These are phyloP conservation scores for Xylaria sp. DNA, from an alignment of 2,329 filamentous ascomycete genomes.

Conservation along the genomic window DNA sequence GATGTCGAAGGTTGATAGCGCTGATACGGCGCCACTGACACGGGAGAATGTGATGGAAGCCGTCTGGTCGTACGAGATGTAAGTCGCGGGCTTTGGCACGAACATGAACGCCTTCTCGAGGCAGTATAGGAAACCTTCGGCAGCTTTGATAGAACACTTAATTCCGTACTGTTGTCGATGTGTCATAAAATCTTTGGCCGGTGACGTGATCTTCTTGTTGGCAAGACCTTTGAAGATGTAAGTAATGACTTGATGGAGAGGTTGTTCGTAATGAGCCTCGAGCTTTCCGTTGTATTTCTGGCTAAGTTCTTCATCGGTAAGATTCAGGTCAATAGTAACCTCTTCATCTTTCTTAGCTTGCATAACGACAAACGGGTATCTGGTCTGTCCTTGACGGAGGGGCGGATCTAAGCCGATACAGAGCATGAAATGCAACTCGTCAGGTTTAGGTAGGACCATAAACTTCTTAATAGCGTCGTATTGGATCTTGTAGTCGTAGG, in stretches of 20 bases:
- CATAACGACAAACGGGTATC: slow-evolving; percentile 99
- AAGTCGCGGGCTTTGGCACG: slow-evolving; percentile 96
- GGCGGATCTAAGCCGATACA: slow-evolving; percentile 95
- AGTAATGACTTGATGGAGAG: slow-evolving; percentile 91
- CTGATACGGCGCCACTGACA: slow-evolving; percentile 91
- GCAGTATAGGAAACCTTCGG: slow-evolving; percentile 96
- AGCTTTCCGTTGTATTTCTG: slow-evolving; percentile 90
- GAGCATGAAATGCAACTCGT: slow-evolving; percentile 94
- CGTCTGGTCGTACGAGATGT: slow-evolving; percentile 94
- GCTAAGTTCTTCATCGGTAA: slow-evolving; percentile 88
- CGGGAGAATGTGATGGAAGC: slow-evolving; percentile 93
- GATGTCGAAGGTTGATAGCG: slow-evolving; percentile 96
- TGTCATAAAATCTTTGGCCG: slow-evolving; percentile 92
- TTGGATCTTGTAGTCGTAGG: slow-evolving; percentile 99
- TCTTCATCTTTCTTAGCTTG: slow-evolving; percentile 98
- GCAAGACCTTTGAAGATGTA: slow-evolving; percentile 95
- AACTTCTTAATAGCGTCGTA: slow-evolving; percentile 99
- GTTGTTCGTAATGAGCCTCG: slow-evolving; percentile 89
- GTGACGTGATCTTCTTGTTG: slow-evolving; percentile 93
- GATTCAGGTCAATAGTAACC: slow-evolving; percentile 94
- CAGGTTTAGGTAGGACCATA: slow-evolving; percentile 98
- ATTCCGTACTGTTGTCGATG: slow-evolving; percentile 95
- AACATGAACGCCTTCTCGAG: slow-evolving; percentile 99
- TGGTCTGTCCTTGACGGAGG: slow-evolving; percentile 93
- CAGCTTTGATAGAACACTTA: slow-evolving; percentile 99